phyloP scores from a whole-genome alignment of 352 stramenopile species.

The Pythium dissimile region DNA sequence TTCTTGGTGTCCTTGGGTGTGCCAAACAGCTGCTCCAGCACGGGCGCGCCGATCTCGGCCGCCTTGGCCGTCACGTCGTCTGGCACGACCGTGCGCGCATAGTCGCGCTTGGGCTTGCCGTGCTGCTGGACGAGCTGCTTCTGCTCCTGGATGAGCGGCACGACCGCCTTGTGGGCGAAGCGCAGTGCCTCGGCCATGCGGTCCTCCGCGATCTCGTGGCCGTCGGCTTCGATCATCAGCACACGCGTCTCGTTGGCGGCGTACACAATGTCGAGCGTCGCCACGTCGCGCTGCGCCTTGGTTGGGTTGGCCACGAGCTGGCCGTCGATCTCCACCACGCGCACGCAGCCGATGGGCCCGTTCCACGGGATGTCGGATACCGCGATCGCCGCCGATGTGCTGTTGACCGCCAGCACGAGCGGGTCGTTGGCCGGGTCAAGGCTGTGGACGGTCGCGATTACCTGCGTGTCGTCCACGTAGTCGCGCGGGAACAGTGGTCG shows the following conservation, averaged over 20 bases:
- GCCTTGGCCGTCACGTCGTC: slow-evolving; percentile 53
- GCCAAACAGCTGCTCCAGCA: slow-evolving; percentile 36
- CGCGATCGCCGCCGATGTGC: slow-evolving; percentile 78
- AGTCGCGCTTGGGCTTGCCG: slow-evolving; percentile 71
- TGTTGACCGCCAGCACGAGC: slow-evolving; percentile 88
- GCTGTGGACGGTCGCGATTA: slow-evolving; percentile 89
- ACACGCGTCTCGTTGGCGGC: slow-evolving; percentile 67
- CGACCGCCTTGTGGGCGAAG: slow-evolving; percentile 67
- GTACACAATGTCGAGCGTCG: slow-evolving; percentile 84
- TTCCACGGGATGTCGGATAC: slow-evolving; percentile 89
- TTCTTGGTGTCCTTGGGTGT: slow-evolving; percentile 44
- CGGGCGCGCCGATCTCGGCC: slow-evolving; percentile 36
- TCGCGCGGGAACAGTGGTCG: slow-evolving; percentile 93
- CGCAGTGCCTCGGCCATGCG: slow-evolving; percentile 73
- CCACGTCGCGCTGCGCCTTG: slow-evolving; percentile 55
- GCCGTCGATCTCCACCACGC: slow-evolving; percentile 79
- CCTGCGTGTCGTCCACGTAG: slow-evolving; percentile 95
- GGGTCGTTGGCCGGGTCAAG: slow-evolving; percentile 83
- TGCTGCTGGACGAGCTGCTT: slow-evolving; percentile 45
- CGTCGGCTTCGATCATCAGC: slow-evolving; percentile 89
- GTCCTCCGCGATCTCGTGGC: slow-evolving; percentile 67
- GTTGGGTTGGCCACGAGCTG: slow-evolving; percentile 93
- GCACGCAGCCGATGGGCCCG: slow-evolving; percentile 87
- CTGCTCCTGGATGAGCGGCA: slow-evolving; percentile 57
- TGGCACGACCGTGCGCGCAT: slow-evolving; percentile 39